Evolutionary conservation across 495 filamentous ascomycete species (phyloP).

Genomic region (Pyrenopolyporus hunteri): DNA sequence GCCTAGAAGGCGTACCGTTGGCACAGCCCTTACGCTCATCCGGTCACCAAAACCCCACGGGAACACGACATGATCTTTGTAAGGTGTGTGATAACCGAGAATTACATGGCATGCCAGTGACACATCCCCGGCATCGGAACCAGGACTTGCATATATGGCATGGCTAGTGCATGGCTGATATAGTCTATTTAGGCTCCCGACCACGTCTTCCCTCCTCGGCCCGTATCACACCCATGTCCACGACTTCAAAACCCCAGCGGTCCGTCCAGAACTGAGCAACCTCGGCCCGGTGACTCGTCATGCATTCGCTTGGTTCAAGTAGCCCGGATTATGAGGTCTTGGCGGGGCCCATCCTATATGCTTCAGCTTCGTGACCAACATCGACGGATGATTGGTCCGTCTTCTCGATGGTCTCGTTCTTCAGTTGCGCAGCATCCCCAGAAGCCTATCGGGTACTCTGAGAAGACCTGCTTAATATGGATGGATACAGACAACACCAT

Average conservation of each 20-base stretch:
- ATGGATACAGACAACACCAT: not conserved
- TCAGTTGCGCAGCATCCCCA: not conserved
- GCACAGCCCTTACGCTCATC: not conserved
- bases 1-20: no score
- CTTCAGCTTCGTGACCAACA: not conserved
- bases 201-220: constrained; percentile 13
- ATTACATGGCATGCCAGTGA: constrained; percentile 16
- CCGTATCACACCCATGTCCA: constrained; percentile 22
- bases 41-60: not conserved
- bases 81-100: constrained; percentile 3
- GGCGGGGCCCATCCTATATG: not conserved
- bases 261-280: not conserved
- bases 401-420: not conserved
- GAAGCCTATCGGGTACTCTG: not conserved
- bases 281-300: constrained; percentile 23
- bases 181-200: constrained; percentile 4
- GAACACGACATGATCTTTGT: constrained; percentile 10
- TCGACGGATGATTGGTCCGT: constrained; percentile 1
- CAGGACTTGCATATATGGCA: constrained; percentile 13
- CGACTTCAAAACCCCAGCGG: not conserved
- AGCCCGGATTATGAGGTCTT: constrained; percentile 8
- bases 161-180: constrained; percentile 25
- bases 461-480: not conserved
- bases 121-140: constrained; percentile 19
- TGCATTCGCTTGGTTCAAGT: constrained; percentile 11